Evolutionary conservation across 129 eudicot species (phyloP), one percentile per base, ranked within the genome.

Genomic region (Lonicera japonica): DNA sequence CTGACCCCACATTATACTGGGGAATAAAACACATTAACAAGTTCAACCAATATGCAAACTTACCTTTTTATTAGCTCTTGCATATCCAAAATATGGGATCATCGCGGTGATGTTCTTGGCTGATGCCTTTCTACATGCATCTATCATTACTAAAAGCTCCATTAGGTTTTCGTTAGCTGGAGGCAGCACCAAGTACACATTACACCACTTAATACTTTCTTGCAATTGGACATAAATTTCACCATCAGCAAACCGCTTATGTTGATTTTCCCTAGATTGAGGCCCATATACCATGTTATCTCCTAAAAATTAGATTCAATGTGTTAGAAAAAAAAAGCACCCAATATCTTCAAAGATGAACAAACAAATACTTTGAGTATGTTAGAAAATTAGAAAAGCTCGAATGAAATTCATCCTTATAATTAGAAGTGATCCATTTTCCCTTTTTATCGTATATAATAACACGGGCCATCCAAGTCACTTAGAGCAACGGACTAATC

Each of bases 181-280:
- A 41, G 96, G 89, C 68, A 85, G 96, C 38, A 89, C 82, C 64
- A 89, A 66, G 80, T 75, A 89, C 66, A 89, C 96, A 73, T 89
- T 89, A 73, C 95, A 89, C 20, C 96, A 94, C 5, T 94, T 75
- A n/a, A 89, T 90, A 66, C 96, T 89, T 67, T 89, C 96, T 77
- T 89, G 89, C 75, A 89, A 66, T 70, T 85, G 94, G 68, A 89
- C 87, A 70, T 89, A 89, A 34, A 82, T 89, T 79, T 89, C 96
- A 68, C 96, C 96, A 75, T 89, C 96, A 40, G 96, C 96, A 75
- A 89, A 89, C 67, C 83, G 70, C 78, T 85, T 25, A 85, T 86
- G 15, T 67, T 51, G 23, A 85, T 76, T 59, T 75, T 57, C 41
- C 96, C 94, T 38, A 89, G 84, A 63, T 89, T 72, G 55, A 89